Percentiles rank a stretch among this genome's conserved stretches.
Evolutionary conservation across 257 asterid species (phyloP).

Genomic region (Lycium ferocissimum): DNA sequence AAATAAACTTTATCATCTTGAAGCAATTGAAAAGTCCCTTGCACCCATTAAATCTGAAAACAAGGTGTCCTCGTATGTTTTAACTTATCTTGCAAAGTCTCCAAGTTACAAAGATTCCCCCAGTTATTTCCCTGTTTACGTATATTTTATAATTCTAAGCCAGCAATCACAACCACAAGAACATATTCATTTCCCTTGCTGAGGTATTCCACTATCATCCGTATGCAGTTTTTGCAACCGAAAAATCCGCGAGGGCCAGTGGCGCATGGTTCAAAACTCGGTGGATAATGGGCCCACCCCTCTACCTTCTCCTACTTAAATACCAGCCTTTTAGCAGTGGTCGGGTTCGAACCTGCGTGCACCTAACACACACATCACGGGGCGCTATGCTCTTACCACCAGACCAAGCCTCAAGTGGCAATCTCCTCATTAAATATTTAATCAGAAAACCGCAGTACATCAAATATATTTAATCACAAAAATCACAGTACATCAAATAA

Average conservation of each 20-base stretch:
- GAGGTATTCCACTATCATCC: not conserved
- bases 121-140: not conserved
- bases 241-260: not conserved
- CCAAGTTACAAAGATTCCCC: not conserved
- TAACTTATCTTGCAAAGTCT: slow-evolving; percentile 14
- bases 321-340: not conserved
- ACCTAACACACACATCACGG: not conserved
- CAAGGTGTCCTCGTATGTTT: not conserved
- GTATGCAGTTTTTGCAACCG: not conserved
- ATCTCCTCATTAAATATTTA: not conserved
- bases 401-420: not conserved
- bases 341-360: not conserved
- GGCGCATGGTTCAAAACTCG: not conserved
- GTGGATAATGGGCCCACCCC: not conserved
- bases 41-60: not conserved
- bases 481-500: not conserved
- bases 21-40: not conserved
- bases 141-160: slow-evolving; percentile 12
- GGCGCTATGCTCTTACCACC: not conserved
- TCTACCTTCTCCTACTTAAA: not conserved
- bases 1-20: not conserved
- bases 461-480: not conserved
- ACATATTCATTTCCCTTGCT: not conserved
- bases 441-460: not conserved
- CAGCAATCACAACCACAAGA: slow-evolving; percentile 3